These are phyloP conservation scores for Daldinia decipiens DNA, from an alignment of 495 filamentous ascomycete species.

Conservation along the genomic window DNA sequence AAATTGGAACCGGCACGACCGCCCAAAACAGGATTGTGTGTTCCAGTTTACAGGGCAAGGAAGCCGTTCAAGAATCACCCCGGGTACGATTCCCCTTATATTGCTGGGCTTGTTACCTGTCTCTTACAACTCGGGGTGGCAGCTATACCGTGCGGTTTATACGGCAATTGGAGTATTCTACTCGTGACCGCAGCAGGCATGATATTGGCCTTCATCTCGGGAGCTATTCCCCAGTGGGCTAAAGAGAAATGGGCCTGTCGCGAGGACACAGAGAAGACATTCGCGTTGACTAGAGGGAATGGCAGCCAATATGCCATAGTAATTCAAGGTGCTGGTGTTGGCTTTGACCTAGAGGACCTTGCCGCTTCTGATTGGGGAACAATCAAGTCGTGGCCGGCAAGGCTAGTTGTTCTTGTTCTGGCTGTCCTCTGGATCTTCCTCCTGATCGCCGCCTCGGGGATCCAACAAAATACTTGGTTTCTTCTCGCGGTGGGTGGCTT, in stretches of 20 bases:
- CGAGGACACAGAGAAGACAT: slow-evolving; percentile 40
- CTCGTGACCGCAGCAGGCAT: slow-evolving; percentile 56
- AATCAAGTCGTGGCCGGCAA: neutral
- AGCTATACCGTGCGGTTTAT: slow-evolving; percentile 54
- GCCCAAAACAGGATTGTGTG: slow-evolving; percentile 12
- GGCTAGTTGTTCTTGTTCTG: slow-evolving; percentile 15
- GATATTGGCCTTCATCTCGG: slow-evolving; percentile 50
- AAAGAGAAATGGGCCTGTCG: slow-evolving; percentile 63
- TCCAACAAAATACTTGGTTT: slow-evolving; percentile 55
- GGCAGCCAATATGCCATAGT: slow-evolving; percentile 58
- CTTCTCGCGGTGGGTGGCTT: slow-evolving; percentile 56
- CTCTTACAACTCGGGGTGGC: slow-evolving; percentile 59
- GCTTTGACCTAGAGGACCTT: slow-evolving; percentile 61
- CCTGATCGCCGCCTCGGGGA: slow-evolving; percentile 52
- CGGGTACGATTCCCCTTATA: slow-evolving; percentile 7
- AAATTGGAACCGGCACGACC: slow-evolving; percentile 9
- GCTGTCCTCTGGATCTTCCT: slow-evolving; percentile 55
- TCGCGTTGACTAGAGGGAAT: slow-evolving; percentile 57
- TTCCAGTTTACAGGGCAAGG: slow-evolving; percentile 14
- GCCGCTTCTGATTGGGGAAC: slow-evolving; percentile 32
- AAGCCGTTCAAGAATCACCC: slow-evolving; percentile 3
- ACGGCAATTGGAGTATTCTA: slow-evolving; percentile 58
- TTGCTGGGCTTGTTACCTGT: neutral
- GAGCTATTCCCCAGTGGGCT: slow-evolving; percentile 58
- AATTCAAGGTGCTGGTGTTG: slow-evolving; percentile 49